Evolutionary conservation across 2,329 filamentous ascomycete genomes (phyloP).

Genomic region (Teratosphaeria nubilosa): DNA sequence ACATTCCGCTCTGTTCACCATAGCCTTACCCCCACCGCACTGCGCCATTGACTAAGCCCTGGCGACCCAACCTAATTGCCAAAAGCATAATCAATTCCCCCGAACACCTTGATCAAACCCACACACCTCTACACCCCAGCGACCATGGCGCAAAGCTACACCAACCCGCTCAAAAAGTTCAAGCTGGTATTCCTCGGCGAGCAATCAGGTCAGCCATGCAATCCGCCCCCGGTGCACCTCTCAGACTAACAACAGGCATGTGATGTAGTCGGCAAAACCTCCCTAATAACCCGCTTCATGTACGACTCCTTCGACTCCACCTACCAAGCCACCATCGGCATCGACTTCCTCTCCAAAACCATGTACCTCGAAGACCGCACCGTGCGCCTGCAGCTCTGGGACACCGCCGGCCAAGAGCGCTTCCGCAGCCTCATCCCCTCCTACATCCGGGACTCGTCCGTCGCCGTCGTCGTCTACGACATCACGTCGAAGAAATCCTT

Average conservation of each 20-base stretch:
- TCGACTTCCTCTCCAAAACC: constrained; percentile 99
- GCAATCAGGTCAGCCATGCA: constrained; percentile 71
- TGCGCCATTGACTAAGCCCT: not conserved
- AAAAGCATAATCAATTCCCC: not conserved
- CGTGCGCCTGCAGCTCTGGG: constrained; percentile 94
- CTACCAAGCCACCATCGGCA: constrained; percentile 98
- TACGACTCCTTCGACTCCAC: constrained; percentile 99
- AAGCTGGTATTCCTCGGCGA: constrained; percentile 98
- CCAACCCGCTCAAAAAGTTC: constrained; percentile 99
- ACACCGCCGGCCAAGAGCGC: constrained; percentile 93
- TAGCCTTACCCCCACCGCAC: not conserved
- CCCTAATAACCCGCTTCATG: constrained; percentile 98
- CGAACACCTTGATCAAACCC: not conserved
- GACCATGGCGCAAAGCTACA: constrained; percentile 49
- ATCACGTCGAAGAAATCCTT: constrained; percentile 83
- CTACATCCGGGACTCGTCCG: constrained; percentile 95
- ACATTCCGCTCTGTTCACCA: not conserved
- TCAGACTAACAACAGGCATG: not conserved
- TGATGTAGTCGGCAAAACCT: constrained; percentile 83
- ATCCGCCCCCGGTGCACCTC: not conserved
- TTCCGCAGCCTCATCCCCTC: constrained; percentile 96
- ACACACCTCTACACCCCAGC: not conserved
- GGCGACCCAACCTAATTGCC: not conserved
- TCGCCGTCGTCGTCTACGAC: constrained; percentile 97
- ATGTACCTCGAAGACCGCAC: constrained; percentile 99